Conservation (phyloP, 1,284 basidiomycete genomes). For the Xerocomus nothofagi region DNA sequence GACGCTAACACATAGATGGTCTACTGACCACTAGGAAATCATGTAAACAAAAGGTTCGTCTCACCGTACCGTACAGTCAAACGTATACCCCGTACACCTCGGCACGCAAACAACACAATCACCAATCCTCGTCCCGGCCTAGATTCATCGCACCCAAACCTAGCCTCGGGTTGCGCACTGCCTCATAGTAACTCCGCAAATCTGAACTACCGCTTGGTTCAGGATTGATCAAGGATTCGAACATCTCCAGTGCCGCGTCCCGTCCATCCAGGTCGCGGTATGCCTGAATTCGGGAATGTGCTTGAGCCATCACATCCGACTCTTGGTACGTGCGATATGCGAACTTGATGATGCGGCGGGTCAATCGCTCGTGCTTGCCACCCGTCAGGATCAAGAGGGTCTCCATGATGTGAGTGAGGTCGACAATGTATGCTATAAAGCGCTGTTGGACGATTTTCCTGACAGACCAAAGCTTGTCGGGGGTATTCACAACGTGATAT, state of each 20-base stretch:
- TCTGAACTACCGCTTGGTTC: not conserved
- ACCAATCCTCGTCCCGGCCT: not conserved
- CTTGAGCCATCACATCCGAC: not conserved
- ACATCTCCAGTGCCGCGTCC: not conserved
- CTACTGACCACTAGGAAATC: no score
- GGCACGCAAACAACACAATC: no score
- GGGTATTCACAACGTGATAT: not conserved
- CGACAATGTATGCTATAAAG: no score
- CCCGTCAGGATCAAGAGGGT: no score
- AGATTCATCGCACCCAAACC: not conserved
- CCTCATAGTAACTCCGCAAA: not conserved
- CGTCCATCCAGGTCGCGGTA: not conserved
- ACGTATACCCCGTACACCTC: no score
- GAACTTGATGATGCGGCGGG: not conserved
- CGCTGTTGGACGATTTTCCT: no score
- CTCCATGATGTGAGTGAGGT: no score
- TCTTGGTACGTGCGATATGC: not conserved
- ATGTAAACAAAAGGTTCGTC: no score
- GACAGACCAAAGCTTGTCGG: not conserved
- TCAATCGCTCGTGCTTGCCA: not conserved
- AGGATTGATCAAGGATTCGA: not conserved
- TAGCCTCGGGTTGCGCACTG: not conserved
- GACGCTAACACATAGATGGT: no score
- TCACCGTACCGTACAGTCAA: no score
- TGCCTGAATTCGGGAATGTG: not conserved